Evolutionary conservation across 2,329 filamentous ascomycete species (phyloP).

Genomic region (Ceratocystis cacaofunesta): DNA sequence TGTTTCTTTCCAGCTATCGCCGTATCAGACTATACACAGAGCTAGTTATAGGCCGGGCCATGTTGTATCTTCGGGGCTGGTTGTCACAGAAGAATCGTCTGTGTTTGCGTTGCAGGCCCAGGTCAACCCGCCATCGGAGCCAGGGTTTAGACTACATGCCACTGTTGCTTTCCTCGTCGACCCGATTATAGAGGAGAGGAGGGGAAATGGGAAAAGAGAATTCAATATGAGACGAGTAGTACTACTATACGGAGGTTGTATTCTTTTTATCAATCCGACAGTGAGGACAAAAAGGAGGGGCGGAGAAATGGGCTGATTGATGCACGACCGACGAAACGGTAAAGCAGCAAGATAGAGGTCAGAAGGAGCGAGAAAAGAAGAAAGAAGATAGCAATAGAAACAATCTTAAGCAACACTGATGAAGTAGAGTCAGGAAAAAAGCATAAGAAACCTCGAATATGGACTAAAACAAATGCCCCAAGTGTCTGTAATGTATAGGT

Average conservation of each 20-base stretch:
- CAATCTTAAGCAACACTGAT: neutral
- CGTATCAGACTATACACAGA: too few species aligned
- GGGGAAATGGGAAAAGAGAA: neutral
- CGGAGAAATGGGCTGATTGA: neutral
- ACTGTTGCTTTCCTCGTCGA: neutral
- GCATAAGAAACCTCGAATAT: neutral
- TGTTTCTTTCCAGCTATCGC: too few species aligned
- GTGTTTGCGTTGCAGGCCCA: neutral
- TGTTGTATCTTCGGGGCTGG: neutral
- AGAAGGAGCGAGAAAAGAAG: neutral
- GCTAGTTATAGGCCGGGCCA: neutral
- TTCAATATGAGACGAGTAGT: neutral
- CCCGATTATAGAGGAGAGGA: neutral
- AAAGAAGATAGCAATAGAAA: neutral
- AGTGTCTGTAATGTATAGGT: neutral
- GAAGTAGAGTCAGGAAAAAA: too few species aligned
- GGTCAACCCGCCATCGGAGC: neutral
- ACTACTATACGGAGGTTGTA: too few species aligned
- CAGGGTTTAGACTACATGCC: neutral
- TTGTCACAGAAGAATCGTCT: neutral
- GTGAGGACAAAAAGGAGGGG: neutral
- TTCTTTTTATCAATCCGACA: neutral
- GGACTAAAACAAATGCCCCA: neutral
- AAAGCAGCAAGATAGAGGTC: slow-evolving; percentile 1
- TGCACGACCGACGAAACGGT: neutral